A percentile compares a stretch with the other conserved stretches of the same genome.
phyloP scores from a whole-genome alignment of 2,329 filamentous ascomycete species.

The Trichoderma afroharzianum region DNA sequence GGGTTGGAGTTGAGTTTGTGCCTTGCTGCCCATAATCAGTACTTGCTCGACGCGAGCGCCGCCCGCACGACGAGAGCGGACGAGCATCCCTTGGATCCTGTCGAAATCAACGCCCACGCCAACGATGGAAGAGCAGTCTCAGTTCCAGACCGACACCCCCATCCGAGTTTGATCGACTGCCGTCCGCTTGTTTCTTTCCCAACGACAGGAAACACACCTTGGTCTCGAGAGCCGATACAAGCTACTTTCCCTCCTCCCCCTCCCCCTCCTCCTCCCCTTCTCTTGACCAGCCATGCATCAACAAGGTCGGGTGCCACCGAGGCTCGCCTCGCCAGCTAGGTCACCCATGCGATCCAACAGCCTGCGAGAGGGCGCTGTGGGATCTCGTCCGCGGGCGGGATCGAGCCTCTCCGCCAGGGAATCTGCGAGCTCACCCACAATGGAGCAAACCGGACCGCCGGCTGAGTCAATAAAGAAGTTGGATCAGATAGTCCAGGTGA shows the following conservation, averaged over 20 bases:
- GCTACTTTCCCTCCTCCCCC: background rate
- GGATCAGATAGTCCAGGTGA: slow-evolving; percentile 88
- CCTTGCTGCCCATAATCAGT: slow-evolving; percentile 3
- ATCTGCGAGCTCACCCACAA: slow-evolving; percentile 46
- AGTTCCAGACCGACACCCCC: slow-evolving; percentile 31
- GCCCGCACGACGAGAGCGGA: slow-evolving; percentile 4
- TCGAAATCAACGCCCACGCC: slow-evolving; percentile 15
- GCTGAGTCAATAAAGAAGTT: slow-evolving; percentile 73
- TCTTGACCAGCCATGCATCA: slow-evolving; percentile 68
- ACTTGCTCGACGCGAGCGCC: background rate
- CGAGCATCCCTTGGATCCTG: slow-evolving; percentile 4
- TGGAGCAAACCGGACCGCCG: slow-evolving; percentile 48
- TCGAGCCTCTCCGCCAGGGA: slow-evolving; percentile 44
- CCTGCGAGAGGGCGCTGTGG: slow-evolving; percentile 58
- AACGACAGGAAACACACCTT: background rate
- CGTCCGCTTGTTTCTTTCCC: slow-evolving; percentile 7
- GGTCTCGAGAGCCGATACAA: slow-evolving; percentile 10
- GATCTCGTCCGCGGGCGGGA: slow-evolving; percentile 40
- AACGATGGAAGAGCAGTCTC: slow-evolving; percentile 36
- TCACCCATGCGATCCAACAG: slow-evolving; percentile 64
- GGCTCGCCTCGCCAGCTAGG: slow-evolving; percentile 68
- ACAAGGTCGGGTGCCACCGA: slow-evolving; percentile 72
- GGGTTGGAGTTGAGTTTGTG: background rate
- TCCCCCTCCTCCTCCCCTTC: no score
- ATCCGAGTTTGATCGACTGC: slow-evolving; percentile 29